Base-by-base conservation (phyloP, 495 filamentous ascomycete genomes). In the Emericellopsis terricola region DNA sequence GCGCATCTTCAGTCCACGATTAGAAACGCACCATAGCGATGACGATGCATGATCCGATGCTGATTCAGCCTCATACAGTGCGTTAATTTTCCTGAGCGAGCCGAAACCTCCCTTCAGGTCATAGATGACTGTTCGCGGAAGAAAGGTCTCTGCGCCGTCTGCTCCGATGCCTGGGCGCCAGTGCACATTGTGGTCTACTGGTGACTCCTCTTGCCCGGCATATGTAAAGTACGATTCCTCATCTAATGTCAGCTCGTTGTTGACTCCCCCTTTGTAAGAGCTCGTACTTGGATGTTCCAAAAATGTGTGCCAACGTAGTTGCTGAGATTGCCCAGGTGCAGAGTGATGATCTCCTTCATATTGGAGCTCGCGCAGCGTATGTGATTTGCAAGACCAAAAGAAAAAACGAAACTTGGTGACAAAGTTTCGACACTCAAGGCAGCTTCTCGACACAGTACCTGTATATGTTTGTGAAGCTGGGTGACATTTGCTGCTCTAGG, bases 141-240 rank as follows among this genome's bases (percentile, higher is more conserved):
- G 89, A 48, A 76, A 99, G 0, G 89, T 99, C 45, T 99, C 89
- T 10, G 77, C 62, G 11, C 78, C 76, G 42, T 83, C 80, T 23
- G 74, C 72, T 10, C 81, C 81, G 29, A 94, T 50, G n/a, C 89
- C 89, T 1, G 81, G 69, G 24, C 86, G 69, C 51, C 92, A 99
- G 49, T 91, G 80, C 33, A 96, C 66, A 52, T 96, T 80, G 62
- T 96, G 89, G 47, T 99, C 72, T 38, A 99, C 56, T 0, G 68
- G 66, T 15, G 83, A 80, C 38, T 71, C 63, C 32, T 72, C 57
- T 19, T 74, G 59, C 20, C 66, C 67, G 8, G 66, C 60, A 49
- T 94, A 96, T 16, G 89, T 94, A 50, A 97, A 97, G 56, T 97
- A 97, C 8, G 87, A 94, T 63, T 97, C 91, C 82, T 85, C 26